Base-by-base conservation (phyloP, 202 grass and related monocot species). In the Dendrocalamus latiflorus region DNA sequence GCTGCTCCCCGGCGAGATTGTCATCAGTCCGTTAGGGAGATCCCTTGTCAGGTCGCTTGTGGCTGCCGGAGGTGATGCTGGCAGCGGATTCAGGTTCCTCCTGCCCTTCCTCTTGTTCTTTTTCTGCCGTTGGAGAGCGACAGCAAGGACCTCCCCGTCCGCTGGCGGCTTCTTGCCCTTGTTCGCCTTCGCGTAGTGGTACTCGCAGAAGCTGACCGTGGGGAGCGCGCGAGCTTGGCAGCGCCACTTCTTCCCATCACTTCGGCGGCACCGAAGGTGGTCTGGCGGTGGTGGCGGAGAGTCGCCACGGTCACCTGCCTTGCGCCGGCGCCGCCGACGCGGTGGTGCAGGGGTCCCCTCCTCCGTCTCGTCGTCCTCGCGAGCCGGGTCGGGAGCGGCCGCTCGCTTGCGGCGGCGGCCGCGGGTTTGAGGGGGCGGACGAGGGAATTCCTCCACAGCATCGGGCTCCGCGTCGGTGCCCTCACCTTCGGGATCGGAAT, bases 21-120 rank as follows among this genome's bases (percentile, higher is more conserved):
- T 96, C 96, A 99, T 99, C 73, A 99, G 80, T 45, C 96, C 96
- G 48, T 99, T 99, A 0, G 96, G 96, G 59, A 99, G 96, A 75
- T 89, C 92, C 78, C 86, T 93, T 6, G 91, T 93, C 63, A 85
- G 57, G 33, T 89, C 80, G 64, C 49, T 77, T 59, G 78, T 79
- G 74, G 73, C 67, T 39, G 83, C 77, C 6, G 51, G 57, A 55
- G 76, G 83, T 13, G 84, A 83, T 1, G 65, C 60, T 16, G 80
- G 81, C 1, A 63, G 30, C 2, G 65, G 66, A 73, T 85, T 90
- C 22, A 71, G 41, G 21, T 74, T 86, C 81, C 58, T 91, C 33
- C 88, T 88, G 17, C 49, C 81, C 75, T 86, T 78, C 61, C 78
- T 88, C 69, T 47, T 90, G 55, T 87, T 87, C 44, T 77, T 78